Evolutionary conservation across 345 rosid species (phyloP), one percentile per base, ranked within the genome.

Genomic region (Lumnitzera racemosa): DNA sequence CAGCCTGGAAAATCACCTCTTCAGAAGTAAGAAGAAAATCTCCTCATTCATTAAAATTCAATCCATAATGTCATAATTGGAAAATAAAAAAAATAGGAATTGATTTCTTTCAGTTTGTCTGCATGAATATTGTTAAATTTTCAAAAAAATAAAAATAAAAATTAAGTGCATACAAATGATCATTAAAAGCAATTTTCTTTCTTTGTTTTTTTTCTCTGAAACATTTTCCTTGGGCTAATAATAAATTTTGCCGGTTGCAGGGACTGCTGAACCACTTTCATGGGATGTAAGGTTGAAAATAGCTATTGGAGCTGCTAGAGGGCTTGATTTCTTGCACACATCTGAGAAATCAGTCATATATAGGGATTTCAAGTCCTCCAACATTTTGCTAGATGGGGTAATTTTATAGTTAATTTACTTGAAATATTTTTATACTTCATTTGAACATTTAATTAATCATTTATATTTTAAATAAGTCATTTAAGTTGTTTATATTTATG

Each of bases 311-410:
- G 96, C 95, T 9, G 96, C 91, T 29, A 68, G 73, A 49, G 96
- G 94, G 50, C 76, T 91, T 25, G 43, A 70, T 0, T 87, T 82
- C 66, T 72, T 91, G 62, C 98, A 91, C 63, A 56, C 73, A n/a
- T 76, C 91, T 0, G 88, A 83, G 61, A 78, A 85, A 31, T 80
- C 86, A 41, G 89, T 91, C 47, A 89, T 89, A 13, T 87, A 83
- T 63, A 61, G 96, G 14, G 95, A 89, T 62, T 85, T 91, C 46
- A 91, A 89, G 49, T 61, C 92, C 63, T 83, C 91, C 12, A 89
- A 91, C 23, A 89, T 91, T 57, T 75, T 89, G 64, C 75, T 91
- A 31, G 95, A 91, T 52, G 67, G 67, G 81, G 98, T 91, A 83
- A 59, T 20, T 20, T 29, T 4, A 36, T 9, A 9, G 43, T 36